phyloP scores from a whole-genome alignment of 2,329 filamentous ascomycete genomes.

The Penicillium sp. region DNA sequence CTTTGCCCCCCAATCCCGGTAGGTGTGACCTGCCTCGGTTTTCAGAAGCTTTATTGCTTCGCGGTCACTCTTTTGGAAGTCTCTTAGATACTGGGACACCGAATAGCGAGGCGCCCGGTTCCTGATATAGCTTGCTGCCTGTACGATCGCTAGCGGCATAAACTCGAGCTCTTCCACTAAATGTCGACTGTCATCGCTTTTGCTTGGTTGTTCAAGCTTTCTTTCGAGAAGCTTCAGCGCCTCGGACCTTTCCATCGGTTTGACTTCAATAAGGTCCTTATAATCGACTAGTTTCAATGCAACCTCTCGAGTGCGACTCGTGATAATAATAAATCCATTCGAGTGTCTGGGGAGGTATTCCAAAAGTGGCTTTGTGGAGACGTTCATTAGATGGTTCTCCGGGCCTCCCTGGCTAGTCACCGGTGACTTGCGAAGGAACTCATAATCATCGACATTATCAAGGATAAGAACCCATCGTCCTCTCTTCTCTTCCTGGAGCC shows the following conservation, averaged over 20 bases:
- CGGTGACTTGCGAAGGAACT: not conserved
- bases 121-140: constrained; percentile 27
- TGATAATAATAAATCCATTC: not conserved
- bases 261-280: not conserved
- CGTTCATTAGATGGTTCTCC: not conserved
- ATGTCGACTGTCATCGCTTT: not conserved
- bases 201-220: not conserved
- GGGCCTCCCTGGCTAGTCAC: too few relatives aligned
- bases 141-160: constrained; percentile 29
- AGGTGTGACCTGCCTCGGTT: constrained; percentile 23
- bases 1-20: constrained; percentile 21
- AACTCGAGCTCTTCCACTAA: constrained; percentile 19
- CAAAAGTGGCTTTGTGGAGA: not conserved
- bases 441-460: not conserved
- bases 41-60: constrained; percentile 28
- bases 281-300: not conserved
- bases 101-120: not conserved
- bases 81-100: constrained; percentile 11
- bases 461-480: not conserved
- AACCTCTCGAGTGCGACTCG: not conserved
- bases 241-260: not conserved
- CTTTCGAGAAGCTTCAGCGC: not conserved
- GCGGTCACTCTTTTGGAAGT: constrained; percentile 35
- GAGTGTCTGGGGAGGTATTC: not conserved
- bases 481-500: not conserved